Percentiles rank a stretch among this genome's conserved stretches.
These are phyloP conservation scores for Fusarium mexicanum DNA, from an alignment of 2,329 filamentous ascomycete species.

Conservation along the genomic window DNA sequence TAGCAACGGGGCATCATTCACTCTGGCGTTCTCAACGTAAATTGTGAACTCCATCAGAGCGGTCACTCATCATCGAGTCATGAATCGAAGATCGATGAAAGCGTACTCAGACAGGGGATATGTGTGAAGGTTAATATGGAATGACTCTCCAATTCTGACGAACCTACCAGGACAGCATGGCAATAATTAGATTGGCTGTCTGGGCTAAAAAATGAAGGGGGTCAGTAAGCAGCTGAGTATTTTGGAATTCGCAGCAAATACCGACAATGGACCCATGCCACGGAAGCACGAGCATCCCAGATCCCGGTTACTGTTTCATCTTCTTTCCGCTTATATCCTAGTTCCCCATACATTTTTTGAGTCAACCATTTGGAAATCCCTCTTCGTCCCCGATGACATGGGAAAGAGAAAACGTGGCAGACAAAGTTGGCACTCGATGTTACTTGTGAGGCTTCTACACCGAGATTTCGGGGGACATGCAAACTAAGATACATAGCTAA, in stretches of 20 bases:
- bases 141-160: neutral
- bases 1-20: conserved; percentile 14
- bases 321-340: conserved; percentile 10
- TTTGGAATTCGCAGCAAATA: conserved; percentile 6
- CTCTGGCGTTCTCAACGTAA: neutral
- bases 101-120: neutral
- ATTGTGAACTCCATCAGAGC: neutral
- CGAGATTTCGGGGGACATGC: neutral
- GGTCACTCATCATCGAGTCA: neutral
- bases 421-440: neutral
- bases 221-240: conserved; percentile 25
- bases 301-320: conserved; percentile 32
- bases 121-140: neutral
- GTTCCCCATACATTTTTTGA: conserved; percentile 7
- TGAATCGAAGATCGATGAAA: neutral
- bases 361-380: neutral
- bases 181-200: neutral
- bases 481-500: neutral
- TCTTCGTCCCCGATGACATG: conserved; percentile 6
- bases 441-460: neutral
- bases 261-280: conserved; percentile 24
- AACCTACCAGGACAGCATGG: neutral
- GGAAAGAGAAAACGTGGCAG: conserved; percentile 19
- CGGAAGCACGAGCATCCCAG: conserved; percentile 7
- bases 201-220: conserved; percentile 16